These are phyloP conservation scores for Amborella trichopoda DNA, from an alignment of 164 flowering plant species.

Conservation along the genomic window DNA sequence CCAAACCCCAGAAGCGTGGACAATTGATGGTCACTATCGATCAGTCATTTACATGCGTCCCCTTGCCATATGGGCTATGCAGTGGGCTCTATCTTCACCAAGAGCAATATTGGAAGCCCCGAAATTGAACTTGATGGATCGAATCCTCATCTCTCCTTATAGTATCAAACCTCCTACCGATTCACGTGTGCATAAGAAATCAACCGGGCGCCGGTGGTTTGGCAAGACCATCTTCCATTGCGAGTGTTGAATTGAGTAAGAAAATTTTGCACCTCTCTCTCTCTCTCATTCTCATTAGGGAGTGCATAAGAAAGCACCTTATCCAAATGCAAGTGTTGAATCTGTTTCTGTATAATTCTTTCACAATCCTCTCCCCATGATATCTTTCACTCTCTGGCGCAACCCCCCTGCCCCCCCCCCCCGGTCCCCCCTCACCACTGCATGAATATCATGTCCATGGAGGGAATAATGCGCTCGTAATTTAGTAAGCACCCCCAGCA, in stretches of 20 bases:
- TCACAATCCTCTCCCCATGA: too few species aligned
- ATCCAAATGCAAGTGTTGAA: too few species aligned
- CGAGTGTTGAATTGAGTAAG: conserved; percentile 26
- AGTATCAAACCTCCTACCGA: conserved; percentile 20
- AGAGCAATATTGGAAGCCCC: conserved; percentile 69
- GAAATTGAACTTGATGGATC: conserved; percentile 60
- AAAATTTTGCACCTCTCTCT: background rate
- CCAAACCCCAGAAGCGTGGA: conserved; percentile 92
- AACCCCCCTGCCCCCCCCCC: too few species aligned
- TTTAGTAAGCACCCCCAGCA: too few species aligned
- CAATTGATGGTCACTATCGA: conserved; percentile 74
- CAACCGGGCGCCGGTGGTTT: conserved; percentile 24
- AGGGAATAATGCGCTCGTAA: too few species aligned
- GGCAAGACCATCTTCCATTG: conserved; percentile 52
- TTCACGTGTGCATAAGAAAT: conserved; percentile 26
- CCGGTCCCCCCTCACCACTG: too few species aligned
- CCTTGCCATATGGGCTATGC: conserved; percentile 93
- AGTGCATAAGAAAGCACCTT: too few species aligned
- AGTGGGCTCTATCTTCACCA: conserved; percentile 65
- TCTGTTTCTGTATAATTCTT: too few species aligned
- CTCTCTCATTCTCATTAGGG: background rate
- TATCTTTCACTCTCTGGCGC: too few species aligned
- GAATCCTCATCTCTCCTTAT: conserved; percentile 22
- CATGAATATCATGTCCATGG: too few species aligned
- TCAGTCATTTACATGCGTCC: conserved; percentile 87